These are phyloP conservation scores for Apiospora aurea DNA, from an alignment of 2,329 filamentous ascomycete genomes.

Conservation along the genomic window DNA sequence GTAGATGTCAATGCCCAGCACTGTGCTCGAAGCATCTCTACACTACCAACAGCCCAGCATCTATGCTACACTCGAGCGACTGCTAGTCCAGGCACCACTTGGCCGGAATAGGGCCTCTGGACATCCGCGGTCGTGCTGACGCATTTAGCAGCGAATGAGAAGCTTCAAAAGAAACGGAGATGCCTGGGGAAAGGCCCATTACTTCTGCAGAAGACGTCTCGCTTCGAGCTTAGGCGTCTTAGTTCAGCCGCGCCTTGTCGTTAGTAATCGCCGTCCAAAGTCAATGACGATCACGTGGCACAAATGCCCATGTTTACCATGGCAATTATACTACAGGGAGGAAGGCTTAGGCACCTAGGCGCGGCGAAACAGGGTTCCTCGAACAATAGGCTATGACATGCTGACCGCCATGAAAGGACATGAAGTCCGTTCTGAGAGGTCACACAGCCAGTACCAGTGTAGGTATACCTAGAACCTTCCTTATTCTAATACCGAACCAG, in stretches of 20 bases:
- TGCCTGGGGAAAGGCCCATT: not conserved
- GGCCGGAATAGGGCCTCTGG: not conserved
- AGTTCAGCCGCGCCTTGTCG: constrained; percentile 6
- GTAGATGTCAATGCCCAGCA: not conserved
- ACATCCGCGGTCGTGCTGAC: not conserved
- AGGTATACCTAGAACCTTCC: not conserved
- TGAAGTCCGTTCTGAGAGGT: not conserved
- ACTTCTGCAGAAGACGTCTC: not conserved
- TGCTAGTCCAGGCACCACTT: not conserved
- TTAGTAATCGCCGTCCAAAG: not conserved
- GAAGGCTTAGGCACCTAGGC: not conserved
- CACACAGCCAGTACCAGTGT: no score
- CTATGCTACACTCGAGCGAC: not conserved
- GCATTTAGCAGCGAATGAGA: not conserved
- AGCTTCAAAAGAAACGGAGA: not conserved
- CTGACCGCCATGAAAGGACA: not conserved
- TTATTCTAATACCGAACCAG: not conserved
- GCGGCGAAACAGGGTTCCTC: not conserved
- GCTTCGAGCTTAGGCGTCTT: not conserved
- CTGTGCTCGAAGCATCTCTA: not conserved
- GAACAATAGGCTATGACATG: not conserved
- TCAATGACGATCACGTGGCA: constrained; percentile 5
- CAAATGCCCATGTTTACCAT: not conserved
- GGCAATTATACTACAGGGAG: not conserved
- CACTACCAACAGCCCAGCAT: not conserved